phyloP scores from a whole-genome alignment of 495 filamentous ascomycete species.

The Hypoxylon cercidicola region DNA sequence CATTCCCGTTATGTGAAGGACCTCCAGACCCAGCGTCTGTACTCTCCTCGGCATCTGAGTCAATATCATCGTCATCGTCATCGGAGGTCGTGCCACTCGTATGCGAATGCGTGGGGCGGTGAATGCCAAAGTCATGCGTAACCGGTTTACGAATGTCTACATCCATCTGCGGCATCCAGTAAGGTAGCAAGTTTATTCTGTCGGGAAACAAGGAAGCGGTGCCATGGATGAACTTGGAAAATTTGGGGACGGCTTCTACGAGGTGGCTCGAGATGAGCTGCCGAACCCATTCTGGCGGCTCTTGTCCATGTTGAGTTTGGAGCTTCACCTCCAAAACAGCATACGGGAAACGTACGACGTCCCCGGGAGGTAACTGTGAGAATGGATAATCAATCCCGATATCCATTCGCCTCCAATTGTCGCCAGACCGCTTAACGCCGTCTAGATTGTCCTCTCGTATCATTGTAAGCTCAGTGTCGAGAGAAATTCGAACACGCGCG shows the following conservation, averaged over 20 bases:
- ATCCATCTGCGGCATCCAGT: slow-evolving; percentile 99
- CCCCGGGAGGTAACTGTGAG: slow-evolving; percentile 82
- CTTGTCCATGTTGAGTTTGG: slow-evolving; percentile 96
- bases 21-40: slow-evolving; percentile 20
- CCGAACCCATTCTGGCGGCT: slow-evolving; percentile 95
- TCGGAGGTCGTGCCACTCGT: slow-evolving; percentile 82
- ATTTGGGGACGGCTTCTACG: slow-evolving; percentile 97
- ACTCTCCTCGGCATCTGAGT: slow-evolving; percentile 65
- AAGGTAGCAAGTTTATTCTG: slow-evolving; percentile 90
- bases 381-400: slow-evolving; percentile 98
- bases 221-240: slow-evolving; percentile 99
- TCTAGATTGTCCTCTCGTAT: slow-evolving; percentile 94
- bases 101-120: slow-evolving; percentile 76
- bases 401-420: slow-evolving; percentile 97
- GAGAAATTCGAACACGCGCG: slow-evolving; percentile 93
- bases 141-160: slow-evolving; percentile 95
- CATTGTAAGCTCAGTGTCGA: slow-evolving; percentile 97
- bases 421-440: slow-evolving; percentile 75
- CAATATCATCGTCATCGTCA: slow-evolving; percentile 70
- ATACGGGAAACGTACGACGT: slow-evolving; percentile 93
- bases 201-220: slow-evolving; percentile 86
- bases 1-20: slow-evolving; percentile 38
- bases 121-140: slow-evolving; percentile 87
- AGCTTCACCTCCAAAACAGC: slow-evolving; percentile 97
- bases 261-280: slow-evolving; percentile 92